These are phyloP conservation scores for Candida sp. DNA, from an alignment of 1,139 yeast species.

Conservation along the genomic window DNA sequence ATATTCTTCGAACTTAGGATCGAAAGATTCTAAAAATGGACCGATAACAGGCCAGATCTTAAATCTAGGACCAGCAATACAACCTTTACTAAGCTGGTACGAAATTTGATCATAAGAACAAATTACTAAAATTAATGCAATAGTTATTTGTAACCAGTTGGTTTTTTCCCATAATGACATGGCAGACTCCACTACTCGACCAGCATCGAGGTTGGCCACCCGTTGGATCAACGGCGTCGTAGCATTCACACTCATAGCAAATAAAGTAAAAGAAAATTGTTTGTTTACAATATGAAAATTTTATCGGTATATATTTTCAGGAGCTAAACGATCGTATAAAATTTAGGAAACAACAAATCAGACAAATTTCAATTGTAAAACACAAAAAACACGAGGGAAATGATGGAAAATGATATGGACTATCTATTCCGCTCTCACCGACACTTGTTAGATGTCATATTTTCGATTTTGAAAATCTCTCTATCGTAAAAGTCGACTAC, in stretches of 20 bases:
- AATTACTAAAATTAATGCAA: constrained; percentile 47
- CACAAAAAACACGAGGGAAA: background rate
- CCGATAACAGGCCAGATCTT: constrained; percentile 96
- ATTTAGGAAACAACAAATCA: background rate
- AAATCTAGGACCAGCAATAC: constrained; percentile 83
- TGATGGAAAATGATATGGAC: background rate
- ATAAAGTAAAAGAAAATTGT: background rate
- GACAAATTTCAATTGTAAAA: background rate
- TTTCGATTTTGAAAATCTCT: no score
- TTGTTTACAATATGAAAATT: background rate
- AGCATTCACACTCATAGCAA: constrained; percentile 12
- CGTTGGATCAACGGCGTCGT: constrained; percentile 11
- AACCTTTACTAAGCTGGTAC: constrained; percentile 77
- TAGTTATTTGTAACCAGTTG: constrained; percentile 40
- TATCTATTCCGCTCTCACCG: background rate
- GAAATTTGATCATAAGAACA: constrained; percentile 77
- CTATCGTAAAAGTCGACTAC: no score
- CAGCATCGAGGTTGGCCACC: background rate
- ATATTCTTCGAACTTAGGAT: constrained; percentile 95
- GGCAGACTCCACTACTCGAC: constrained; percentile 5
- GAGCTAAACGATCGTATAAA: background rate
- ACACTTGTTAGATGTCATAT: background rate
- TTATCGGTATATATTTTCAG: background rate
- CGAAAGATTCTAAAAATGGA: constrained; percentile 91
- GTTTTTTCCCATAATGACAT: constrained; percentile 4